These are phyloP conservation scores for Chaetomium sp. DNA, from an alignment of 2,329 filamentous ascomycete species.

Conservation along the genomic window DNA sequence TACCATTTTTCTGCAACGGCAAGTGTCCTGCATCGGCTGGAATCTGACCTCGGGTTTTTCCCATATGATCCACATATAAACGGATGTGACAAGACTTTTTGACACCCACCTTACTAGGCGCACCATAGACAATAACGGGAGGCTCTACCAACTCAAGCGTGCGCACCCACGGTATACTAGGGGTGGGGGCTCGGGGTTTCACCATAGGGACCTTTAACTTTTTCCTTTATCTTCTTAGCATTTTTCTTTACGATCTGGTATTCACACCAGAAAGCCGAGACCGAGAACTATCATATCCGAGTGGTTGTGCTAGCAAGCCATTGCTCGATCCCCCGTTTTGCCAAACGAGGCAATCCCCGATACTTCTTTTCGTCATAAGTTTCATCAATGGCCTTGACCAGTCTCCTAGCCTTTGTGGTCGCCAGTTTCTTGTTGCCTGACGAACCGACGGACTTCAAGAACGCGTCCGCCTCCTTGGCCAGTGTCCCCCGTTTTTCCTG, in stretches of 20 bases:
- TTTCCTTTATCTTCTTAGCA: no score
- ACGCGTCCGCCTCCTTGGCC: constrained; percentile 1
- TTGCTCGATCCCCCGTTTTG: not conserved
- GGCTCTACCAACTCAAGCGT: no score
- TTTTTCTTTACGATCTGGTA: not conserved
- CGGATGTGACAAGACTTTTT: no score
- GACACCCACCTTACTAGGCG: no score
- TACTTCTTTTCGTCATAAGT: constrained; percentile 22
- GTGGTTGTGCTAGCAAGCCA: constrained; percentile 13
- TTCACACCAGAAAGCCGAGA: not conserved
- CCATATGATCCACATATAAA: no score
- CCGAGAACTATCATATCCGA: not conserved
- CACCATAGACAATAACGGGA: no score
- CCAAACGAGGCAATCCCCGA: constrained; percentile 14
- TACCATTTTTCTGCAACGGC: no score
- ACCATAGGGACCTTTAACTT: no score
- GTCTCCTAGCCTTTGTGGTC: not conserved
- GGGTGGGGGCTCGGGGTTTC: no score
- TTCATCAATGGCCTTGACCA: constrained; percentile 8
- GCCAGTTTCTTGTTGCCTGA: not conserved
- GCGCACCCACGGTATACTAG: no score
- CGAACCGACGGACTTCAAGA: not conserved
- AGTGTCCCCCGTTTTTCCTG: constrained; percentile 1
- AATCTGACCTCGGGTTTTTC: no score
- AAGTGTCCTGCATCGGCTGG: no score